Evolutionary conservation across 805 yeast species (phyloP), one percentile per base, ranked within the genome.

Genomic region (Saccharomycopsis fodiens): DNA sequence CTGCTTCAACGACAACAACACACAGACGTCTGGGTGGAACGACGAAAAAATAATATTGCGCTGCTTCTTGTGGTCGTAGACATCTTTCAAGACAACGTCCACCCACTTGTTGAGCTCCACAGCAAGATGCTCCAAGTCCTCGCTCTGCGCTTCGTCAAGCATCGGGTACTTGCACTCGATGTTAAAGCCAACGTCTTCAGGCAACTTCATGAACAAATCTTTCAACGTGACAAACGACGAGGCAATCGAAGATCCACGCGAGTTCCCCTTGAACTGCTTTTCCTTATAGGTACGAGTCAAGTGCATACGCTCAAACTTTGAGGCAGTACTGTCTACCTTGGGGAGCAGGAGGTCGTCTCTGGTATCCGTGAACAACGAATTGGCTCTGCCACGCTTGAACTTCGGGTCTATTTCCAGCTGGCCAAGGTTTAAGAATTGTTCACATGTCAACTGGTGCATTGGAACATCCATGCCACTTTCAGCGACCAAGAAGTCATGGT

Each of bases 401-500:
- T 48, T 46, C 6, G 29, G 10, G 6, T 25, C 10, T 7, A 10
- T 7, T 4, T 41, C n/a, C 44, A 44, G 45, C 34, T 63, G 64
- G 42, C 69, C 70, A 57, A 62, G 70, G 23, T 78, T 75, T 58
- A 85, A 65, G 55, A 91, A 91, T 62, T 91, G 97, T 59, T 91
- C 97, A 20, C 80, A 69, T 0, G 97, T 89, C 57, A 91, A 67
- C 23, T 82, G 78, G 63, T 89, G 96, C 96, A 91, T 89, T 3
- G 97, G 97, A 41, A 89, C 82, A 65, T 91, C 97, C 42, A 85
- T 87, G 15, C 97, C 97, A 4, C 95, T 80, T 58, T 91, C 97
- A 2, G 96, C 95, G 41, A 91, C 96, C 36, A 86, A 61, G 59
- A 91, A 91, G 60, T 91, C 97, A 62, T 91, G 97, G 58, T 91